Conservation (phyloP, 345 rosid genomes). For the Lepidium didymum region DNA sequence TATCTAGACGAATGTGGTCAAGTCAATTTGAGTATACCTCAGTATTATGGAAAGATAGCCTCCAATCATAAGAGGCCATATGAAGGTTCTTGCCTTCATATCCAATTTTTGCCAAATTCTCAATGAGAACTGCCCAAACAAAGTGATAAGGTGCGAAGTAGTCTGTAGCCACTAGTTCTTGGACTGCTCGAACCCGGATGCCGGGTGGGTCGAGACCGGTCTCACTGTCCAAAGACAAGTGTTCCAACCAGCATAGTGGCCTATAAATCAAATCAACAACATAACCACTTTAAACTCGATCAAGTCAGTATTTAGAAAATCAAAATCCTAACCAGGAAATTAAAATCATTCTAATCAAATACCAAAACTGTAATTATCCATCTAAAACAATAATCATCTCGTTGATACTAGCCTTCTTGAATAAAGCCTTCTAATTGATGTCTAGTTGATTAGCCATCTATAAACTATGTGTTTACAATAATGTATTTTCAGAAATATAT, state of each 20-base stretch:
- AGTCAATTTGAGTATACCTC: constrained; percentile 30
- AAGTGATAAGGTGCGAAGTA: constrained; percentile 53
- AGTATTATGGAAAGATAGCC: constrained; percentile 60
- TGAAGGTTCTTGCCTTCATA: constrained; percentile 67
- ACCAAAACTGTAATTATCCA: neutral
- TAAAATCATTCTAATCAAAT: neutral
- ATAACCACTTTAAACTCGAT: neutral
- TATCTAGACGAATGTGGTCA: neutral
- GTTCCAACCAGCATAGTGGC: constrained; percentile 74
- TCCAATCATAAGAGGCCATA: constrained; percentile 70
- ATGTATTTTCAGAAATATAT: neutral
- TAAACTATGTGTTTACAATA: neutral
- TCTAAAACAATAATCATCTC: neutral
- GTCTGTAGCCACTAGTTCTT: constrained; percentile 56
- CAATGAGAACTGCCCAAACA: constrained; percentile 70
- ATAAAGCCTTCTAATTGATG: neutral
- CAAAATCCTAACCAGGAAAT: neutral
- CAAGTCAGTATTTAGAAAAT: neutral
- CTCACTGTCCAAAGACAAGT: constrained; percentile 55
- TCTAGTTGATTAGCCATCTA: neutral
- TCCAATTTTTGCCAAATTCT: constrained; percentile 72
- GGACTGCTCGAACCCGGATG: constrained; percentile 52
- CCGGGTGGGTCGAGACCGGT: constrained; percentile 80
- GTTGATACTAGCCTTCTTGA: neutral
- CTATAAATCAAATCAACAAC: constrained; percentile 23